Percentiles rank a stretch among this genome's conserved stretches.
Evolutionary conservation across 768 basidiomycete genomes (phyloP).

Genomic region (Panus rudis): DNA sequence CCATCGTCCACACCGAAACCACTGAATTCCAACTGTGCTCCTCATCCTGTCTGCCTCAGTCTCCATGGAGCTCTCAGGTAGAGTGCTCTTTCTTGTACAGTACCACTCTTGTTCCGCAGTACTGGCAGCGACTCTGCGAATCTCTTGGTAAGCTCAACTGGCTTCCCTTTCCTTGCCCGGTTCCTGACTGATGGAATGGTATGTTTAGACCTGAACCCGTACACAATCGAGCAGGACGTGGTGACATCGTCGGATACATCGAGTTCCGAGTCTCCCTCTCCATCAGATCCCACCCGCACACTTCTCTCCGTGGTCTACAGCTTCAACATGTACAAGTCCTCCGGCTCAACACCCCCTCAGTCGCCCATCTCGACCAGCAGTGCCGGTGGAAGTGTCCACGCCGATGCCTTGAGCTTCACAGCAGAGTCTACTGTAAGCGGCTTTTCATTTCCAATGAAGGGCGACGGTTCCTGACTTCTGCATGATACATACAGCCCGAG

Average conservation of each 20-base stretch:
- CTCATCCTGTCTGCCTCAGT: conserved; percentile 14
- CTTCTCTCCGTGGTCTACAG: conserved; percentile 19
- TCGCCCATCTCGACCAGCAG: conserved; percentile 16
- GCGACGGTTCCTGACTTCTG: too few relatives aligned
- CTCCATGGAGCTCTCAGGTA: conserved; percentile 15
- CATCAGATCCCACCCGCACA: conserved; percentile 6
- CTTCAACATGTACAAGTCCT: conserved; percentile 17
- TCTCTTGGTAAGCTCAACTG: conserved; percentile 9
- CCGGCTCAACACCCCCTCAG: conserved; percentile 18
- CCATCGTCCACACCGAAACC: conserved; percentile 45
- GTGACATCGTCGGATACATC: conserved; percentile 4
- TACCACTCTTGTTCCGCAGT: conserved; percentile 17
- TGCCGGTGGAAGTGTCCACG: conserved; percentile 5
- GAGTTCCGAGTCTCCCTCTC: conserved; percentile 1
- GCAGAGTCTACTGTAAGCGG: conserved; percentile 16
- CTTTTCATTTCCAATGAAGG: not conserved
- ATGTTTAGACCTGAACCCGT: conserved; percentile 16
- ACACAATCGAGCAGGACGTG: conserved; percentile 19
- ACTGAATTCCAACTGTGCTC: conserved; percentile 21
- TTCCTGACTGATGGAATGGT: not conserved
- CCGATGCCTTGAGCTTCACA: conserved; percentile 15
- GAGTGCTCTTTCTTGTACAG: conserved; percentile 21
- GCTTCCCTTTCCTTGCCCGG: not conserved
- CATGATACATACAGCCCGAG: conserved; percentile 13
- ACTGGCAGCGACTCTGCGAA: conserved; percentile 18